Evolutionary conservation across 768 basidiomycete species (phyloP), one percentile per base, ranked within the genome.

Genomic region (Piloderma croceum): DNA sequence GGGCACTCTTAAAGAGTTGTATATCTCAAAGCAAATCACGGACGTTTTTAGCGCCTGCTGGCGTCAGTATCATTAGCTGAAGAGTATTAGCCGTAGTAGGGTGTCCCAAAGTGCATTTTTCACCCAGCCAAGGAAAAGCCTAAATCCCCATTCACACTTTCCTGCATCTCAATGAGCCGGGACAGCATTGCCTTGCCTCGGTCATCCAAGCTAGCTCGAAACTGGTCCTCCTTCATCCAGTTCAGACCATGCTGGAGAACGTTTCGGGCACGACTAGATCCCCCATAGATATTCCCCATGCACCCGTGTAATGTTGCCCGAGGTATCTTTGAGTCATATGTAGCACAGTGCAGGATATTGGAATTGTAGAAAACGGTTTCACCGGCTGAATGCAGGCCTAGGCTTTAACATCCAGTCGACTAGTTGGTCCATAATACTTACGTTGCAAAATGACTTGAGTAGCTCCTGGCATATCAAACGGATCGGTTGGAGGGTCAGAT

Each of bases 361-460:
- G 73, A 77, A 53, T 85, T 84, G 57, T 89, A 88, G 58, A 89
- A 88, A 18, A 83, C 81, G 0, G 81, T 81, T 43, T 89, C 80
- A 1, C 85, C 83, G 0, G 78, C 83, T 81, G 47, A 31, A 29
- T 34, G 32, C 2, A 6, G 9, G 24, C 31, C 21, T 21, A 18
- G 29, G 36, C 21, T 29, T 17, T 21, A 25, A 13, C 12, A 22
- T 7, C 10, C 31, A 35, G 39, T 18, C 9, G n/a, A 18, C 34
- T 22, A 29, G 20, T 12, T 24, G 17, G 33, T 7, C 21, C 24
- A 20, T 20, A 7, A 15, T 4, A 59, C 73, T 44, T 52, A 79
- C 82, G 72, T 49, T 77, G 63, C 5, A 87, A 62, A 0, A 58
- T 60, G 23, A 84, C 66, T 24, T 59, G 69, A 3, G 83, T 67